Evolutionary conservation across 129 eudicot genomes (phyloP), one percentile per base, ranked within the genome.

Genomic region (Pittosporum tobira): DNA sequence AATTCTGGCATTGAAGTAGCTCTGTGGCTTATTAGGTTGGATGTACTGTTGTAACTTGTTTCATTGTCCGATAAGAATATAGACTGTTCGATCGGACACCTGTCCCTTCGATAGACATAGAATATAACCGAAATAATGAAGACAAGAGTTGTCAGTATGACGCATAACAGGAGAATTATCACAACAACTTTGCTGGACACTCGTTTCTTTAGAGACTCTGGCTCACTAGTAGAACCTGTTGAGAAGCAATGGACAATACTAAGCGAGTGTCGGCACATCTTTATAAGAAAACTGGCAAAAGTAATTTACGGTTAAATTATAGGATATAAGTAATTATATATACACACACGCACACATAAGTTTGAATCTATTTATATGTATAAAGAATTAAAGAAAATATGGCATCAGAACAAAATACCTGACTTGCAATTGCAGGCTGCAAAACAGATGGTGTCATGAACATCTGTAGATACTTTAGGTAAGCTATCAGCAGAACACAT

Each of bases 341-440:
- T n/a, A n/a, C n/a, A n/a, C n/a, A n/a, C n/a, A n/a, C n/a, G n/a
- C n/a, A n/a, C n/a, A n/a, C n/a, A n/a, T n/a, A n/a, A n/a, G n/a
- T n/a, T n/a, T n/a, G n/a, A n/a, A n/a, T n/a, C n/a, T n/a, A n/a
- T n/a, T n/a, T n/a, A n/a, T n/a, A n/a, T n/a, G n/a, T n/a, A n/a
- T n/a, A n/a, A n/a, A n/a, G n/a, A n/a, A n/a, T n/a, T n/a, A n/a
- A n/a, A n/a, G n/a, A n/a, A n/a, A n/a, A n/a, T n/a, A 36, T 36
- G 42, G 48, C 8, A 48, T 37, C 24, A 26, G 4, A 65, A 28
- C 16, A 43, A 26, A 59, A 42, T 90, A 90, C 95, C 98, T 21
- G 89, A 78, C 45, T 75, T 73, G 84, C 98, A 91, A 57, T 81
- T 74, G 73, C 98, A 91, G 57, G 84, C 72, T 13, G 66, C 66